Evolutionary conservation across 306 rosid species (phyloP), one percentile per base, ranked within the genome.

Genomic region (Morella rubra): DNA sequence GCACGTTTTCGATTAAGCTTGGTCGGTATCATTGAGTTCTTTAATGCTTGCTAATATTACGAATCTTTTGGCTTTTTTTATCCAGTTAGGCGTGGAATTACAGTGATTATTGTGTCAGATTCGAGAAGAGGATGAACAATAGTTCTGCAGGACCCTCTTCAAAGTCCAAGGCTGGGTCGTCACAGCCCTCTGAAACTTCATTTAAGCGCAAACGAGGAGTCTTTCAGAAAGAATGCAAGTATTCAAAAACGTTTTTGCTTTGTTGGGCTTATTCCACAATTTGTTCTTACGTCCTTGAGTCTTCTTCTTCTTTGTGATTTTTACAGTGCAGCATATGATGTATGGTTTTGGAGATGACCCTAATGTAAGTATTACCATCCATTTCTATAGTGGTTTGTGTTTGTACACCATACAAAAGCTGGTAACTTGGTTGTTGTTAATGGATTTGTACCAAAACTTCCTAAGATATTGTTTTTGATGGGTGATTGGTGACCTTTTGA

Each of bases 261-360:
- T 52, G 49, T 12, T 72, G 47, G 32, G 4, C 47, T 37, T 10
- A 27, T 16, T 41, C 55, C 80, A 61, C 8, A 50, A 11, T 51
- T 16, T 67, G 1, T 56, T 71, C 40, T 16, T 37, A 0, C 3
- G 1, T 9, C 14, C 41, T 49, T 46, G 44, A 42, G 15, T 47
- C 52, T 58, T 56, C 65, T 13, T 64, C 11, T 76, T 32, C 16
- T 67, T 81, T 55, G 79, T 3, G 55, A 5, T 73, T 72, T 46
- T 22, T 74, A 6, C 45, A 94, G 97, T 94, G 91, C 95, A 94
- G 88, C 98, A 94, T 76, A 92, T 94, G 97, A 94, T 94, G 97
- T 94, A 90, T 81, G 98, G 98, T 27, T 92, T 92, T 41, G 98
- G 98, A 79, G 98, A 92, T 79, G 96, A 90, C 77, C 87, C 91